Conservation (phyloP, 2,329 filamentous ascomycete genomes). For the Thielaviopsis musarum region DNA sequence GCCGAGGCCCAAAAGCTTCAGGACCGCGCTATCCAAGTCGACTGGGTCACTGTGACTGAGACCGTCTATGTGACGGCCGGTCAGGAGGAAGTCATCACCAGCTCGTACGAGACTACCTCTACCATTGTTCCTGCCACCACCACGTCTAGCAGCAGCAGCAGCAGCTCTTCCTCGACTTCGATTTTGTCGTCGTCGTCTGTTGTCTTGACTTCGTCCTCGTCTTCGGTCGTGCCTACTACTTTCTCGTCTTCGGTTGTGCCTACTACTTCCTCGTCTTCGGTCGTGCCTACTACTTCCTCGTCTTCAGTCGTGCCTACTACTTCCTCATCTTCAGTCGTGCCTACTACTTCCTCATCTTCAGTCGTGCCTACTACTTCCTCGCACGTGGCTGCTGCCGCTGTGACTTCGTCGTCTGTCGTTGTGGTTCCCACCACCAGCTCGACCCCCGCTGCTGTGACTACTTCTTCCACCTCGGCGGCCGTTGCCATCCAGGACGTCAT, state of each 20-base stretch:
- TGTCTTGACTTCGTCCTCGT: too few species aligned
- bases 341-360: background rate
- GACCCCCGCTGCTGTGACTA: conserved; percentile 10
- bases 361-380: background rate
- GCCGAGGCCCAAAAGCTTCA: conserved; percentile 13
- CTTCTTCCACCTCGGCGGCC: conserved; percentile 9
- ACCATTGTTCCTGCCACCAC: background rate
- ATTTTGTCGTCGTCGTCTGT: too few species aligned
- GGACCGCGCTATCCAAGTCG: conserved; percentile 19
- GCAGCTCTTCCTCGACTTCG: too few species aligned
- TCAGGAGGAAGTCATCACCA: conserved; percentile 13
- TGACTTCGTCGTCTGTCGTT: background rate
- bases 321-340: background rate
- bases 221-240: too few species aligned
- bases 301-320: too few species aligned
- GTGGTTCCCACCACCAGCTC: conserved; percentile 1
- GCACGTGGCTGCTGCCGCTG: background rate
- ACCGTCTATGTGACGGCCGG: conserved; percentile 24
- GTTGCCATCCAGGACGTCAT: conserved; percentile 13
- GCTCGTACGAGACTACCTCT: background rate
- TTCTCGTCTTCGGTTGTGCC: too few species aligned
- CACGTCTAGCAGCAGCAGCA: background rate
- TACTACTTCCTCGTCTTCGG: too few species aligned
- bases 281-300: too few species aligned
- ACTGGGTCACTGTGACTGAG: conserved; percentile 25